Conservation (phyloP, 805 yeast genomes). For the Jamesozyma piceae region DNA sequence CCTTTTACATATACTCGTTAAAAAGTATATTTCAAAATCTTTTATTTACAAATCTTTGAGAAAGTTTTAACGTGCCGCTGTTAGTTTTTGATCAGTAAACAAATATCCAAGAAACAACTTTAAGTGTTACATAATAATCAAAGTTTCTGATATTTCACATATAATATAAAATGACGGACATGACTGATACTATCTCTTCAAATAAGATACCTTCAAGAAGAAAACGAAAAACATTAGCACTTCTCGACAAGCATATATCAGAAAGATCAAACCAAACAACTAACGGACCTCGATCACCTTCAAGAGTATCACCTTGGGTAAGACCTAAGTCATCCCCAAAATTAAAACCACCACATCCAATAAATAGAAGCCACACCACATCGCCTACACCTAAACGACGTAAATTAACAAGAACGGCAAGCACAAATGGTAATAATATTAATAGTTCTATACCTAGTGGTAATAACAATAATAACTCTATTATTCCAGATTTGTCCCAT, state of each 20-base stretch:
- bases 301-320: conserved; percentile 4
- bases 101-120: too few relatives aligned
- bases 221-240: conserved; percentile 15
- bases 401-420: conserved; percentile 3
- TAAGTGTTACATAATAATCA: too few relatives aligned
- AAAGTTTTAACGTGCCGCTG: too few relatives aligned
- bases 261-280: conserved; percentile 7
- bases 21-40: too few relatives aligned
- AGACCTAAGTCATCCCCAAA: conserved; percentile 4
- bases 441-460: background rate
- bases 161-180: too few relatives aligned
- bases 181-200: background rate
- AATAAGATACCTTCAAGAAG: background rate
- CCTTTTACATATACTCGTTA: too few relatives aligned
- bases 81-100: too few relatives aligned
- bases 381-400: conserved; percentile 23
- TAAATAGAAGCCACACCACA: background rate
- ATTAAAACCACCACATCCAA: background rate
- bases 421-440: background rate
- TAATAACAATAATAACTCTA: background rate
- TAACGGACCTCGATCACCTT: conserved; percentile 5
- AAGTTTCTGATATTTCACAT: too few relatives aligned
- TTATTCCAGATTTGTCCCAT: background rate
- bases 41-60: too few relatives aligned
- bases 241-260: conserved; percentile 20